phyloP scores from a whole-genome alignment of 2,329 filamentous ascomycete species.

The Calonectria naviculata region DNA sequence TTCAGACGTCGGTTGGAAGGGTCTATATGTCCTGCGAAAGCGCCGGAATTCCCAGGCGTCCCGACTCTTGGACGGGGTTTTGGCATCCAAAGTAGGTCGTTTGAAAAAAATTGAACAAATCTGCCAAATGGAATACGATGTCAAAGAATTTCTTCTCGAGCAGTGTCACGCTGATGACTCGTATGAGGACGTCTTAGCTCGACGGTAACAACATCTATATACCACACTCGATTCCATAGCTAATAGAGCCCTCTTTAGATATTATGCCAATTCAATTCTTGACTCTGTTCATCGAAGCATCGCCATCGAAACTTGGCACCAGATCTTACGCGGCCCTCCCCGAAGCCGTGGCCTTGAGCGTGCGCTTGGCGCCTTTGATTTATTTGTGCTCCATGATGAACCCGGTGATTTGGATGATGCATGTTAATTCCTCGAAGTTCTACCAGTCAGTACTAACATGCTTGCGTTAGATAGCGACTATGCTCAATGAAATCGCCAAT shows the following conservation, averaged over 20 bases:
- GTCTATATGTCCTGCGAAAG: conserved; percentile 69
- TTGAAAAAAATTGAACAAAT: conserved; percentile 78
- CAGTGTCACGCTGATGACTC: conserved; percentile 71
- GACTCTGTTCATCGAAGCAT: conserved; percentile 84
- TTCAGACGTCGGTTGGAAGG: conserved; percentile 78
- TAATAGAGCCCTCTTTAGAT: conserved; percentile 57
- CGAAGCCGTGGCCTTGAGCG: conserved; percentile 69
- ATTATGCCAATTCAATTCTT: conserved; percentile 80
- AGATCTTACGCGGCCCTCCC: conserved; percentile 48
- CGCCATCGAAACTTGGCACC: conserved; percentile 82
- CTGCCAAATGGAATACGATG: conserved; percentile 82
- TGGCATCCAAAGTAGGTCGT: conserved; percentile 77
- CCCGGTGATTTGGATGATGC: conserved; percentile 81
- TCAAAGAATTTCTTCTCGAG: conserved; percentile 82
- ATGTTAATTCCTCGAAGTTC: conserved; percentile 37
- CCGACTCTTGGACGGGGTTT: conserved; percentile 72
- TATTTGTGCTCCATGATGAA: conserved; percentile 84
- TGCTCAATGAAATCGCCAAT: conserved; percentile 72
- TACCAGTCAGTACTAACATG: conserved; percentile 17
- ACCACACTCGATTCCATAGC: not conserved
- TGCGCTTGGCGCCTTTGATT: conserved; percentile 84
- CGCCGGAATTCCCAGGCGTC: conserved; percentile 63
- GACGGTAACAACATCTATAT: conserved; percentile 59
- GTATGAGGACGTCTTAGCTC: conserved; percentile 79
- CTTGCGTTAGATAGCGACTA: conserved; percentile 63